Evolutionary conservation across 148 eudicot species (phyloP), one percentile per base, ranked within the genome.

Genomic region (Gaultheria prostrata): DNA sequence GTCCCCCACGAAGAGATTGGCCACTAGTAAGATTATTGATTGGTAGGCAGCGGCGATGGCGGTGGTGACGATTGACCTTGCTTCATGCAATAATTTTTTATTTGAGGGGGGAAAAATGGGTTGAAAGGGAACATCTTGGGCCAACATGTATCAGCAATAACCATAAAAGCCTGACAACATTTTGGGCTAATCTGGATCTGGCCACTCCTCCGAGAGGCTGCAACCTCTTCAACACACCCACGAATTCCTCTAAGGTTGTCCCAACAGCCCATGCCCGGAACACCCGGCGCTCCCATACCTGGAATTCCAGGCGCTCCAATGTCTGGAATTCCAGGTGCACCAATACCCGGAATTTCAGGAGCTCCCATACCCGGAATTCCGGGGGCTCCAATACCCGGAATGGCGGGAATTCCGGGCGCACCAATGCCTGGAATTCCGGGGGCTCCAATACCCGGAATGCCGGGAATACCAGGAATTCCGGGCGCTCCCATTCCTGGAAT

Each of bases 71-170:
- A 65, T 65, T 65, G 71, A 32, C 14, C 71, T 71, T 71, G 50
- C 18, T 24, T 18, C 17, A n/a, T 4, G 79, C 79, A 76, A 5
- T 24, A 14, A 57, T 46, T 46, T 56, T 49, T 76, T 17, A 76
- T 33, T 56, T 11, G 1, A 8, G 33, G 32, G 5, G 57, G 56
- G 20, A 48, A 48, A 12, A 48, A 49, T 7, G 79, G 79, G 32
- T 76, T 48, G 32, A n/a, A 46, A 50, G 79, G 79, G 9, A 76
- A 46, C 56, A 26, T 49, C 79, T 76, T 48, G 14, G 79, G 79
- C 79, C 35, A 76, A 49, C 79, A 76, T 15, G 51, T 13, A 49
- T 32, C 79, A 26, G 8, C 20, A 24, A 49, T 33, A 49, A 17
- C 56, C 51, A 76, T 24, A 26, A 76, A 24, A 9, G 33, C 79